These are phyloP conservation scores for Cordyceps sp. DNA, from an alignment of 2,329 filamentous ascomycete genomes.

Conservation along the genomic window DNA sequence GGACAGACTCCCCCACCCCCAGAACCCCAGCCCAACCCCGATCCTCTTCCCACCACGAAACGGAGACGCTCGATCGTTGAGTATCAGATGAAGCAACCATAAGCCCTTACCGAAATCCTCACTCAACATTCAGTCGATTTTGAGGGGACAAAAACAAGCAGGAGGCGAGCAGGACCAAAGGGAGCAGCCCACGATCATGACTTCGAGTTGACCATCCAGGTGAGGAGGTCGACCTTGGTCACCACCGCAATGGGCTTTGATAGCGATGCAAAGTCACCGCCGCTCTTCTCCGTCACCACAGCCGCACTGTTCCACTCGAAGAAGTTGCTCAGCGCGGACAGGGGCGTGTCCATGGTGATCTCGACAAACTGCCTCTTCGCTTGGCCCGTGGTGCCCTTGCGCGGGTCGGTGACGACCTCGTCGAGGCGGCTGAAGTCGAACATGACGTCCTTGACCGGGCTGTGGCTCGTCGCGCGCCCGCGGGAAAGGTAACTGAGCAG, in stretches of 20 bases:
- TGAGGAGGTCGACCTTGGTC: conserved; percentile 90
- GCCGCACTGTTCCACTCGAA: conserved; percentile 98
- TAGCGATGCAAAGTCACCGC: conserved; percentile 34
- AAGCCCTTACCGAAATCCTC: too few relatives aligned
- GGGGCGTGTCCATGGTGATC: conserved; percentile 79
- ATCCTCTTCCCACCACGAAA: too few relatives aligned
- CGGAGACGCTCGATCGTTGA: too few relatives aligned
- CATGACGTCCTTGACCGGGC: conserved; percentile 76
- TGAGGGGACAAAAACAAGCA: too few relatives aligned
- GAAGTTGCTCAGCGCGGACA: conserved; percentile 74
- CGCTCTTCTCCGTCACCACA: conserved; percentile 66
- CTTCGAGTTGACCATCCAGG: conserved; percentile 66
- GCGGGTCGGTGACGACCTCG: conserved; percentile 81
- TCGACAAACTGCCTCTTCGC: conserved; percentile 68
- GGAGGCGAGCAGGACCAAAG: too few relatives aligned
- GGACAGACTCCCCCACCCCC: too few relatives aligned
- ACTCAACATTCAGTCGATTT: too few relatives aligned
- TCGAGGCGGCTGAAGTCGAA: conserved; percentile 82
- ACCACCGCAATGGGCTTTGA: conserved; percentile 77
- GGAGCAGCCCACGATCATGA: too few relatives aligned
- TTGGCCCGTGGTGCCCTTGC: conserved; percentile 34
- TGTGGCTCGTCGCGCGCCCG: conserved; percentile 59
- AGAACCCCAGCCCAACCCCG: too few relatives aligned
- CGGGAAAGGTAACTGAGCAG: conserved; percentile 78
- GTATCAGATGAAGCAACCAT: too few relatives aligned